Percentiles rank a stretch among this genome's conserved stretches.
Conservation (phyloP, 163 green algal genomes). For the Scenedesmus sp. region DNA sequence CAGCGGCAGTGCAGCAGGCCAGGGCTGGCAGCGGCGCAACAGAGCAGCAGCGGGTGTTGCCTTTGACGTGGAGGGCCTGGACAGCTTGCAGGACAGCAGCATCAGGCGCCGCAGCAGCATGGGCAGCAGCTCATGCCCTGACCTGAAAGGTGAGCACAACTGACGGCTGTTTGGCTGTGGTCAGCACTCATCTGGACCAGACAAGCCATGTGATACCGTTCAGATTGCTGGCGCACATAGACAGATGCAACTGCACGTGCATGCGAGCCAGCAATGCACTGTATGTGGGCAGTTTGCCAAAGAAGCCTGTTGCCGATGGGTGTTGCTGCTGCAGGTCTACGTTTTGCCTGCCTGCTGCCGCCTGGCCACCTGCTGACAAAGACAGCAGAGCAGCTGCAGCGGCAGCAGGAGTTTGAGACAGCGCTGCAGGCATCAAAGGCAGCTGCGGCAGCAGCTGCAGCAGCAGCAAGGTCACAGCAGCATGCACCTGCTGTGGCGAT, state of each 20-base stretch:
- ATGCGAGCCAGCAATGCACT: neutral
- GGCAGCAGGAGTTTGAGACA: constrained; percentile 37
- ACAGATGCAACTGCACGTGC: neutral
- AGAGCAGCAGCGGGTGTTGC: constrained; percentile 2
- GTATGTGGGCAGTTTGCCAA: neutral
- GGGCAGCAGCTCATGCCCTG: neutral
- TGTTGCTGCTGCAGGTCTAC: neutral
- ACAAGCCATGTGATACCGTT: too few species aligned
- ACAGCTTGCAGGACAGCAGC: neutral
- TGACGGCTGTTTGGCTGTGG: neutral
- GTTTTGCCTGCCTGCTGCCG: constrained; percentile 39
- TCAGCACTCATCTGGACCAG: too few species aligned
- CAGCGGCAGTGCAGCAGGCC: neutral
- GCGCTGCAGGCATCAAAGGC: neutral
- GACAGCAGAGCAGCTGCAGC: constrained; percentile 39
- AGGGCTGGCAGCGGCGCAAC: constrained; percentile 3
- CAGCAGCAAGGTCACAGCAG: neutral
- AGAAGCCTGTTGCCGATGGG: neutral
- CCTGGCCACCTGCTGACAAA: constrained; percentile 43
- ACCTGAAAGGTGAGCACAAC: neutral
- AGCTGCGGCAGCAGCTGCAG: neutral
- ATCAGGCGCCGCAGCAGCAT: neutral
- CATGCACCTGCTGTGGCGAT: neutral
- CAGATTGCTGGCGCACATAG: too few species aligned
- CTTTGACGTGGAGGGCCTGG: neutral